Conservation (phyloP, 495 filamentous ascomycete genomes). For the Elaphomyces granulatus region DNA sequence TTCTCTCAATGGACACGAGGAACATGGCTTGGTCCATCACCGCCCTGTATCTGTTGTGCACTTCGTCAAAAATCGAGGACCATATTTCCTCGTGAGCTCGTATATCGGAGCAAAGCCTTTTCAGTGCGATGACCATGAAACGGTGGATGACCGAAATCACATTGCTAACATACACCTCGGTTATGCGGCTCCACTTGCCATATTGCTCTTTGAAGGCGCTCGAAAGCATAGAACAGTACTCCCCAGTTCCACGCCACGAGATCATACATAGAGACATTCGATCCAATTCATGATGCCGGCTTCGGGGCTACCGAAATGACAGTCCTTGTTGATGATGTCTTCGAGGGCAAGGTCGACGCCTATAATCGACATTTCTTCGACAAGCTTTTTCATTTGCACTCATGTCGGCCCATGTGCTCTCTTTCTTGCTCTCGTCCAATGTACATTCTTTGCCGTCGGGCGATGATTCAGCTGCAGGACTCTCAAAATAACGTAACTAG, state of each 20-base stretch:
- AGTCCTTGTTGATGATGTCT: neutral
- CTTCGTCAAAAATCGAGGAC: conserved; percentile 26
- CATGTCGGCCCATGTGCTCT: neutral
- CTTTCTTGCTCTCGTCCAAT: neutral
- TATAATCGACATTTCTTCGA: neutral
- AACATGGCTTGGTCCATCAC: conserved; percentile 30
- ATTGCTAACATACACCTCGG: conserved; percentile 30
- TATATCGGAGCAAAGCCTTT: conserved; percentile 22
- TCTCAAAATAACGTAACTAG: conserved; percentile 5
- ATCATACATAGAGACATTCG: conserved; percentile 7
- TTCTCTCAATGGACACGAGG: conserved; percentile 36
- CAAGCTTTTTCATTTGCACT: neutral
- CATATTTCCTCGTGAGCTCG: conserved; percentile 24
- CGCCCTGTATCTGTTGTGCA: conserved; percentile 27
- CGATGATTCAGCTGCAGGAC: neutral
- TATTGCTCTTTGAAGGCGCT: conserved; percentile 41
- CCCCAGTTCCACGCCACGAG: conserved; percentile 14
- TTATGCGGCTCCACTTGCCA: conserved; percentile 35
- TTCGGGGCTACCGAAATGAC: conserved; percentile 8
- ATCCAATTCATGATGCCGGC: conserved; percentile 14
- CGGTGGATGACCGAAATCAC: conserved; percentile 31
- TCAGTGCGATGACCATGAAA: conserved; percentile 29
- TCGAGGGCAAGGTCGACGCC: neutral
- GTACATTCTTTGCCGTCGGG: neutral
- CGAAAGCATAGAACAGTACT: conserved; percentile 25